Conservation (phyloP, 805 yeast species). For the Priceomyces castillae region DNA sequence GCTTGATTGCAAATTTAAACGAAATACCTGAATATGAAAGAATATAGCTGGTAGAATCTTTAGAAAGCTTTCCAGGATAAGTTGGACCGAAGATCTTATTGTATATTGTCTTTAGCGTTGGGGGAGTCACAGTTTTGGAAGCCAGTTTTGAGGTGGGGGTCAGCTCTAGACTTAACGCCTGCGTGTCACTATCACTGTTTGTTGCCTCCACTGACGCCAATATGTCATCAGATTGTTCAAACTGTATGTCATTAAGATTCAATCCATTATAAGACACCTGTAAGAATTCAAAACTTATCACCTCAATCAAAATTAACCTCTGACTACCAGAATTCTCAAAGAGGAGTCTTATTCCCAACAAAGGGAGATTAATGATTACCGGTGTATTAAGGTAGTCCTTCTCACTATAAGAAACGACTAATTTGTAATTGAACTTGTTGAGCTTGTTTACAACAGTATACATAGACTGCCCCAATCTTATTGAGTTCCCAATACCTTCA, state of each 20-base stretch:
- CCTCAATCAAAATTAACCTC: slow-evolving; percentile 28
- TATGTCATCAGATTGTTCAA: neutral
- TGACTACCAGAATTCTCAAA: slow-evolving; percentile 26
- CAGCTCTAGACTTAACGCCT: neutral
- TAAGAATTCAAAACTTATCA: slow-evolving; percentile 18
- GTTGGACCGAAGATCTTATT: slow-evolving; percentile 63
- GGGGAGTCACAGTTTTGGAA: slow-evolving; percentile 3
- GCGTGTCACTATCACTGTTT: neutral
- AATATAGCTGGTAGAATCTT: slow-evolving; percentile 30
- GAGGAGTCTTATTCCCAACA: slow-evolving; percentile 24
- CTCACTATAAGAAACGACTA: slow-evolving; percentile 30
- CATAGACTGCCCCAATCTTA: slow-evolving; percentile 30
- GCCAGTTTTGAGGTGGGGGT: neutral
- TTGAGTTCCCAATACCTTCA: slow-evolving; percentile 30
- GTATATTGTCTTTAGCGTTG: slow-evolving; percentile 44
- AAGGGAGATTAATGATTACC: slow-evolving; percentile 26
- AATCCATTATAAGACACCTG: slow-evolving; percentile 32
- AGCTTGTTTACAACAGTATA: slow-evolving; percentile 25
- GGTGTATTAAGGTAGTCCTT: slow-evolving; percentile 31
- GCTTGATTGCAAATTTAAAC: slow-evolving; percentile 42
- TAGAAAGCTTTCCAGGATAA: slow-evolving; percentile 47
- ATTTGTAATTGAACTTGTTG: slow-evolving; percentile 24
- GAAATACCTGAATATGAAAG: slow-evolving; percentile 57
- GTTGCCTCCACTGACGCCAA: neutral
- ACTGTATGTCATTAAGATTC: slow-evolving; percentile 25